phyloP scores from a whole-genome alignment of 768 basidiomycete species.

The Leccinum disarticulatum region DNA sequence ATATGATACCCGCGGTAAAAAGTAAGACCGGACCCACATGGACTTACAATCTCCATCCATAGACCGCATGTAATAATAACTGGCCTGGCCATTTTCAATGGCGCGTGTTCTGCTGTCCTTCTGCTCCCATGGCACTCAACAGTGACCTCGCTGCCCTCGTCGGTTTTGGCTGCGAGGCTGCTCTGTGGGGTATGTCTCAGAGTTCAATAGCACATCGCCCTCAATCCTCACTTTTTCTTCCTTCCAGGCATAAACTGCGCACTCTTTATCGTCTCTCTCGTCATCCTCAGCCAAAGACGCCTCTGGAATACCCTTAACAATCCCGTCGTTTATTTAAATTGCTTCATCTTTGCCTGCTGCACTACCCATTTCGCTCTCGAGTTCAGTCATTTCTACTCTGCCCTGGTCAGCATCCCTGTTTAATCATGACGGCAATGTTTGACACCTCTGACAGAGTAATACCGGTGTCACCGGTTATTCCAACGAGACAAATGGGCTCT shows the following conservation, averaged over 20 bases:
- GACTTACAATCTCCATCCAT: not conserved
- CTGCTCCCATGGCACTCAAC: conserved; percentile 23
- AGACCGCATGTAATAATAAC: not conserved
- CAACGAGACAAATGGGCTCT: conserved; percentile 31
- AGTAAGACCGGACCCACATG: not conserved
- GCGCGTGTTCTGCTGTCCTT: not conserved
- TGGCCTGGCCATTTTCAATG: not conserved
- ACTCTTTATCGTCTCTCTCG: conserved; percentile 31
- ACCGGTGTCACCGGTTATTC: conserved; percentile 30
- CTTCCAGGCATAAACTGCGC: conserved; percentile 21
- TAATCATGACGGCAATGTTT: not conserved
- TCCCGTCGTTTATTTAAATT: conserved; percentile 31
- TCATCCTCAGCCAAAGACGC: conserved; percentile 21
- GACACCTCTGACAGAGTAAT: conserved; percentile 15
- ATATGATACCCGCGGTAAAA: not conserved
- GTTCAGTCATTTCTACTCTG: conserved; percentile 35
- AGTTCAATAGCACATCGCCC: not conserved
- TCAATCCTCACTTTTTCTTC: not conserved
- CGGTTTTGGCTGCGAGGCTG: conserved; percentile 38
- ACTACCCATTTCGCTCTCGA: conserved; percentile 36
- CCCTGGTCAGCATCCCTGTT: conserved; percentile 28
- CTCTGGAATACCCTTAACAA: conserved; percentile 13
- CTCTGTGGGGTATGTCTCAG: conserved; percentile 33
- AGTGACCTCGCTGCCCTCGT: conserved; percentile 36
- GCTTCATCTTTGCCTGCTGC: conserved; percentile 33